Evolutionary conservation across 1,139 yeast species (phyloP), one percentile per base, ranked within the genome.

Genomic region (Spathaspora sp.): DNA sequence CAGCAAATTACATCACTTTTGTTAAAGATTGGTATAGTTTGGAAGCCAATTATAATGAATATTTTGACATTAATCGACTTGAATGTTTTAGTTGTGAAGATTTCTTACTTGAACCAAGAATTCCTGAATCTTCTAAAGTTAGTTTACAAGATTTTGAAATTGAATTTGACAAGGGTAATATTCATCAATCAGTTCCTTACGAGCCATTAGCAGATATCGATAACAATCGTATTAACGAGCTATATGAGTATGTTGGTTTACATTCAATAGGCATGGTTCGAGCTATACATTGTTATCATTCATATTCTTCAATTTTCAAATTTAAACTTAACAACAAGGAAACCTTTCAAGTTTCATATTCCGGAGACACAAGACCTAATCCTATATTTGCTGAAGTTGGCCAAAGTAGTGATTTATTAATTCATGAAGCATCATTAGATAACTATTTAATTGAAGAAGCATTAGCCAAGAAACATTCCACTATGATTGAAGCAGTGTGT

Each of bases 291-390:
- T 91, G 98, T 61, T 81, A 81, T 20, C 83, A 85, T 81, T 80
- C 98, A 0, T 93, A 91, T 61, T 85, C 91, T 7, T 83, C 82
- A 18, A 67, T 85, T 1, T 68, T 91, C 11, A 66, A 74, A 0
- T 84, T 86, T 52, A 60, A 63, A 17, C 51, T 76, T 16, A 57
- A 55, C 25, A 53, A 51, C 4, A 51, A 47, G 2, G 42, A 44
- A 16, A 54, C 63, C 0, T 89, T 90, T 68, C 85, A 80, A 54
- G 73, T 91, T 1, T 85, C 97, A 0, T 95, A 89, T 61, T 89
- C 97, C 1, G 99, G 99, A 8, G 99, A 93, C 60, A 89, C 98
- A 0, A 79, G 98, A 57, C 99, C 99, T 1, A 85, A 83, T 52
- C 61, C 72, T 4, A 67, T 63, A 42, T 74, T 74, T 54, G 87